Conservation (phyloP, 768 basidiomycete species). For the Pisolithus marmoratus region DNA sequence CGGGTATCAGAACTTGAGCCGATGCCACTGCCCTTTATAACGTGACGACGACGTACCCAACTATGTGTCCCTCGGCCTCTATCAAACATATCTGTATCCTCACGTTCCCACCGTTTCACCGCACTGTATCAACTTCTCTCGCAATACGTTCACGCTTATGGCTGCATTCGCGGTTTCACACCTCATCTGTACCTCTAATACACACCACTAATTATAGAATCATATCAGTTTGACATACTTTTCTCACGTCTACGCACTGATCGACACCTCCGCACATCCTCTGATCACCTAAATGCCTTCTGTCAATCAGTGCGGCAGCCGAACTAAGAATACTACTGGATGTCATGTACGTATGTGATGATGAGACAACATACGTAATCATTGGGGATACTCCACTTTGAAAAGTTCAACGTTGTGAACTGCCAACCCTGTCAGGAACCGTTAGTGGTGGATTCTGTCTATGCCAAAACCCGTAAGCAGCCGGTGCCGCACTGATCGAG, state of each 20-base stretch:
- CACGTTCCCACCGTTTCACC: not conserved
- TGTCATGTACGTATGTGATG: too few species aligned
- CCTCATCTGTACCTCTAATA: slow-evolving; percentile 16
- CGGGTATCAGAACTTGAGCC: slow-evolving; percentile 22
- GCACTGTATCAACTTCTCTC: slow-evolving; percentile 16
- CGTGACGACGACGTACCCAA: slow-evolving; percentile 1
- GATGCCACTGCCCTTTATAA: not conserved
- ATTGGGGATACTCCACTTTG: too few species aligned
- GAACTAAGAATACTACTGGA: too few species aligned
- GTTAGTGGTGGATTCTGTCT: too few species aligned
- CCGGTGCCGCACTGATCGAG: too few species aligned
- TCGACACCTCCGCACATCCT: not conserved
- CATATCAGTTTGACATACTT: not conserved
- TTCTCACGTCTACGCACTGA: not conserved
- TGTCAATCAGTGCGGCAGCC: too few species aligned
- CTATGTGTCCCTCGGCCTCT: slow-evolving; percentile 3
- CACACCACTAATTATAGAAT: slow-evolving; percentile 15
- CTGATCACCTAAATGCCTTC: too few species aligned
- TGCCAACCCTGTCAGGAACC: too few species aligned
- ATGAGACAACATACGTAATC: too few species aligned
- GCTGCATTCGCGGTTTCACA: not conserved
- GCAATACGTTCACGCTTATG: slow-evolving; percentile 9
- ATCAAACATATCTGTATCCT: not conserved
- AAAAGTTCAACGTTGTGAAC: too few species aligned
- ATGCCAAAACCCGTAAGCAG: too few species aligned